phyloP scores from a whole-genome alignment of 176 grass and related monocot species.

The Panicum miliaceum region DNA sequence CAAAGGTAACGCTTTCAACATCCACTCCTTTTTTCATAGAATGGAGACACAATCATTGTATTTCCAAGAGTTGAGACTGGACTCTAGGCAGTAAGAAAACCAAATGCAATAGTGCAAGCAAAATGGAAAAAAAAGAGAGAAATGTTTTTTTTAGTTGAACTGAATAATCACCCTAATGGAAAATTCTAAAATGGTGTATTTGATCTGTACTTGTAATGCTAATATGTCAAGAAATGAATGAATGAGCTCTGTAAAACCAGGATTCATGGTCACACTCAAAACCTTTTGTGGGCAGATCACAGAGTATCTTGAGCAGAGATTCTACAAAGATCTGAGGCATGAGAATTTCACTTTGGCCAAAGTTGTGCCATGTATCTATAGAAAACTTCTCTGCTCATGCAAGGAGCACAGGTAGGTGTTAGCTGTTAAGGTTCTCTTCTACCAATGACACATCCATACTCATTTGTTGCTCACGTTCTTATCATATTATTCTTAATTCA shows the following conservation, averaged over 20 bases:
- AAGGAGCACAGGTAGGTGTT: constrained; percentile 87
- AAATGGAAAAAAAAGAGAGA: not conserved
- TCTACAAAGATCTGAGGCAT: constrained; percentile 90
- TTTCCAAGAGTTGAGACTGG: not conserved
- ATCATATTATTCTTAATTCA: constrained; percentile 50
- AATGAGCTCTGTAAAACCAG: not conserved
- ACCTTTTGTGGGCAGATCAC: constrained; percentile 64
- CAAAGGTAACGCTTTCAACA: constrained; percentile 59
- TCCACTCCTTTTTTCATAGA: not conserved
- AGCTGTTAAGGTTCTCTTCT: constrained; percentile 47
- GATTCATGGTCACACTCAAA: not conserved
- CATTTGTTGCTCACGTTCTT: constrained; percentile 22
- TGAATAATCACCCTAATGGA: constrained; percentile 14
- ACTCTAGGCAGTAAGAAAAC: not conserved
- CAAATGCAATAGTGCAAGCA: not conserved
- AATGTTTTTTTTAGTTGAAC: not conserved
- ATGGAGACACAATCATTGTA: not conserved
- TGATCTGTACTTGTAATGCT: constrained; percentile 13
- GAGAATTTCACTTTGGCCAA: constrained; percentile 74
- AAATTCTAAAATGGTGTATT: not conserved
- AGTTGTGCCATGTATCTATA: constrained; percentile 86
- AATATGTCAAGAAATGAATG: constrained; percentile 9
- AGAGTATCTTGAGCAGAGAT: constrained; percentile 85
- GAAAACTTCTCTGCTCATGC: constrained; percentile 87
- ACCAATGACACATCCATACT: constrained; percentile 4